A percentile compares a stretch with the other conserved stretches of the same genome.
phyloP scores from a whole-genome alignment of 2,329 filamentous ascomycete species.

The Pyricularia grisea region DNA sequence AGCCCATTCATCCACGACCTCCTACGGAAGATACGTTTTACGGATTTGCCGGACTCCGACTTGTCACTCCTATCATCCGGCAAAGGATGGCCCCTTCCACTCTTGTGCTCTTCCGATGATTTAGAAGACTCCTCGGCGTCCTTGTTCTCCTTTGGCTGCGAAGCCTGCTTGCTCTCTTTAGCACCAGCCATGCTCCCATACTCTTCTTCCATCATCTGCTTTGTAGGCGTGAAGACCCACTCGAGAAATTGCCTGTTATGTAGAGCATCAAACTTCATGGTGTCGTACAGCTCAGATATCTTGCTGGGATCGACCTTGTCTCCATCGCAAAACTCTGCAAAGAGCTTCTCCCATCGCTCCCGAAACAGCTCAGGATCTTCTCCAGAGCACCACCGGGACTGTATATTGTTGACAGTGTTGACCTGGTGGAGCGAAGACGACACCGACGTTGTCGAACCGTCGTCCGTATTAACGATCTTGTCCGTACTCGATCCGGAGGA shows the following conservation, averaged over 20 bases:
- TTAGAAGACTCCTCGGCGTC: constrained; percentile 28
- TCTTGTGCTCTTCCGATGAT: constrained; percentile 24
- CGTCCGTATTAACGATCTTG: background rate
- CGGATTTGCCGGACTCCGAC: constrained; percentile 17
- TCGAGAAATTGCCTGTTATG: constrained; percentile 96
- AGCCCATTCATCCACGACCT: constrained; percentile 50
- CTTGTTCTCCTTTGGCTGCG: constrained; percentile 27
- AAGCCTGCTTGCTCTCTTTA: constrained; percentile 6
- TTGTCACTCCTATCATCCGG: constrained; percentile 4
- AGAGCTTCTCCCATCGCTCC: constrained; percentile 97
- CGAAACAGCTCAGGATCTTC: constrained; percentile 93
- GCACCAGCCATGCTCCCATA: constrained; percentile 28
- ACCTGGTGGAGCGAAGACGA: constrained; percentile 35
- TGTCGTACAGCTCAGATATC: constrained; percentile 96
- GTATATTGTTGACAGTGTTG: constrained; percentile 60
- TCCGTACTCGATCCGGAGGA: constrained; percentile 1
- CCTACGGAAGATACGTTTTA: constrained; percentile 47
- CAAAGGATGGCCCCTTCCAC: constrained; percentile 13
- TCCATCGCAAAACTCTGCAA: constrained; percentile 89
- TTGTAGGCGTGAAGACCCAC: constrained; percentile 90
- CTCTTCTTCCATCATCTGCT: constrained; percentile 67
- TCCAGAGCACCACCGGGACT: constrained; percentile 90
- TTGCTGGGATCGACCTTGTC: constrained; percentile 99
- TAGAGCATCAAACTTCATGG: constrained; percentile 98
- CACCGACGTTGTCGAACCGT: background rate